A percentile compares a stretch with the other conserved stretches of the same genome.
Conservation (phyloP, 371 early-diverging fungal species). For the Rhizopus arrhizus region DNA sequence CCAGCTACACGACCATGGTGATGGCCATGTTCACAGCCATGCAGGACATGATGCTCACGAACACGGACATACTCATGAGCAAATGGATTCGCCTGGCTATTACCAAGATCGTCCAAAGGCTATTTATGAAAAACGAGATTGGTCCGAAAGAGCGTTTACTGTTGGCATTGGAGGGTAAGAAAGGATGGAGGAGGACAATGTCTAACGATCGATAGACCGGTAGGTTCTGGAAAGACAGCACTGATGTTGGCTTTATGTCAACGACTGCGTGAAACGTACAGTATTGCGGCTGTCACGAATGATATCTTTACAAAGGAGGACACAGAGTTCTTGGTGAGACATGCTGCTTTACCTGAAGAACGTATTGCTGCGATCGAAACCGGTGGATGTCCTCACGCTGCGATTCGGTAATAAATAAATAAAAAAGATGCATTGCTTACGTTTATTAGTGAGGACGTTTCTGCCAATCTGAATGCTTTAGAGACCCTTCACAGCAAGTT, state of each 20-base stretch:
- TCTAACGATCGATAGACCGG: constrained; percentile 61
- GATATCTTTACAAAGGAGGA: constrained; percentile 91
- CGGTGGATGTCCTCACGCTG: constrained; percentile 95
- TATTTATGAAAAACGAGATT: constrained; percentile 74
- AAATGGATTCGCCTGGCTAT: constrained; percentile 84
- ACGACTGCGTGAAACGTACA: constrained; percentile 74
- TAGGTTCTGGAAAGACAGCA: constrained; percentile 95
- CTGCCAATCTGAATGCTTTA: constrained; percentile 89
- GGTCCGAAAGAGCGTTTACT: constrained; percentile 91
- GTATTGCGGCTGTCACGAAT: constrained; percentile 85
- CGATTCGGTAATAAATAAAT: constrained; percentile 44
- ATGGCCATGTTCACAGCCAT: constrained; percentile 41
- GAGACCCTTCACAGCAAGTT: constrained; percentile 86
- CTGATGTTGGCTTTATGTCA: constrained; percentile 90
- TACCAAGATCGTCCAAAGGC: constrained; percentile 80
- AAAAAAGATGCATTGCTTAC: not conserved
- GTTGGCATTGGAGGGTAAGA: constrained; percentile 92
- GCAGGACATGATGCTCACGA: constrained; percentile 40
- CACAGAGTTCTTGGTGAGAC: constrained; percentile 87
- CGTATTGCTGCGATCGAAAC: constrained; percentile 93
- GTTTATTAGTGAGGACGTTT: constrained; percentile 83
- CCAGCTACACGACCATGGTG: constrained; percentile 35
- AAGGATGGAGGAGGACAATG: not conserved
- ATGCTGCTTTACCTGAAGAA: constrained; percentile 84
- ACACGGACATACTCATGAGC: constrained; percentile 92